Evolutionary conservation across 2,329 filamentous ascomycete genomes (phyloP).

Genomic region (Colletotrichum simmondsii): DNA sequence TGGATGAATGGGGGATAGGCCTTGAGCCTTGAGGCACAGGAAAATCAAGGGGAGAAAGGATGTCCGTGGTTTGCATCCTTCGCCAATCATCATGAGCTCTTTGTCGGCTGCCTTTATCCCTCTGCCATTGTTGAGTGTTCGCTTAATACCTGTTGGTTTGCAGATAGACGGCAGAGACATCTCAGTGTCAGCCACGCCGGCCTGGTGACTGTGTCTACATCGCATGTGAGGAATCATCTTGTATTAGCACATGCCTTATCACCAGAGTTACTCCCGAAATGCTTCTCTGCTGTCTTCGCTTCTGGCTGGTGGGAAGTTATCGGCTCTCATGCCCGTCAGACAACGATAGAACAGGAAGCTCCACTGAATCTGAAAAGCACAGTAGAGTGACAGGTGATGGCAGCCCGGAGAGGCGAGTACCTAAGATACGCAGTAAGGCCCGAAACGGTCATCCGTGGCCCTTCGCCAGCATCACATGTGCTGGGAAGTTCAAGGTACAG

Average conservation of each 20-base stretch:
- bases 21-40: not conserved
- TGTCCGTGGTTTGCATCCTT: not conserved
- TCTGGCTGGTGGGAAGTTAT: constrained; percentile 21
- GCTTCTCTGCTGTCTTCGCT: not conserved
- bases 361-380: not conserved
- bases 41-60: not conserved
- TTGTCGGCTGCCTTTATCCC: not conserved
- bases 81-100: constrained; percentile 3
- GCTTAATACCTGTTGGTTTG: not conserved
- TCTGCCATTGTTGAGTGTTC: not conserved
- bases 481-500: not conserved
- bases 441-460: constrained; percentile 12
- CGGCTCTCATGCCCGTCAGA: constrained; percentile 14
- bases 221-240: not conserved
- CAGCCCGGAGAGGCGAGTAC: not conserved
- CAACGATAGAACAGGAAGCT: not conserved
- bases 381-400: not conserved
- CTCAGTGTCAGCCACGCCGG: not conserved
- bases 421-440: not conserved
- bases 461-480: constrained; percentile 25
- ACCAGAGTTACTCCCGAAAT: too few relatives aligned
- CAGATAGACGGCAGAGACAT: not conserved
- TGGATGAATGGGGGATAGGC: constrained; percentile 29
- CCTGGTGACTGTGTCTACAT: not conserved
- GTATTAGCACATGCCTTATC: not conserved